These are phyloP conservation scores for Phytophthora nicotianae DNA, from an alignment of 352 stramenopile genomes.

Conservation along the genomic window DNA sequence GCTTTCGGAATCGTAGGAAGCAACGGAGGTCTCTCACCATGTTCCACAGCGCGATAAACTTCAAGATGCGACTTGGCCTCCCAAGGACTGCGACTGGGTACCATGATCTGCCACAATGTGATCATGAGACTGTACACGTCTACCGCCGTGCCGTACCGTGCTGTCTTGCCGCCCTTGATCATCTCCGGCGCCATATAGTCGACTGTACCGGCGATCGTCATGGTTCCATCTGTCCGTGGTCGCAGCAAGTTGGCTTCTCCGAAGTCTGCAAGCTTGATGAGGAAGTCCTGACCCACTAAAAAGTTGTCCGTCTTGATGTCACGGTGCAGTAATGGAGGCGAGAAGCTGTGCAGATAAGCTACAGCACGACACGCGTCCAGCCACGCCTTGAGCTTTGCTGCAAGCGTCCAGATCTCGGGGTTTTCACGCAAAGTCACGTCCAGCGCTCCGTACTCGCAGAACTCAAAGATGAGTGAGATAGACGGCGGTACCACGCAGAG, in stretches of 20 bases:
- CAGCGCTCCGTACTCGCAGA: constrained; percentile 83
- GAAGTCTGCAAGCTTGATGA: constrained; percentile 87
- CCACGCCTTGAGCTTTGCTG: constrained; percentile 83
- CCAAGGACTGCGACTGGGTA: constrained; percentile 78
- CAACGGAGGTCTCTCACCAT: constrained; percentile 74
- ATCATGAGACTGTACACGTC: constrained; percentile 90
- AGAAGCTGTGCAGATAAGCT: constrained; percentile 86
- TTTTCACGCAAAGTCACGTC: constrained; percentile 59
- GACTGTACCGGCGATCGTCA: constrained; percentile 87
- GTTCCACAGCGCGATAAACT: constrained; percentile 77
- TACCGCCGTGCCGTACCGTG: constrained; percentile 74
- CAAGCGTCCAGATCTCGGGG: constrained; percentile 62
- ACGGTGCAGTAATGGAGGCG: constrained; percentile 75
- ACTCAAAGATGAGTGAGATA: constrained; percentile 89
- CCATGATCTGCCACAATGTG: constrained; percentile 89
- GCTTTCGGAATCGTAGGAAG: constrained; percentile 70
- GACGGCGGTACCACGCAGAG: constrained; percentile 83
- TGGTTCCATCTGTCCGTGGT: constrained; percentile 75
- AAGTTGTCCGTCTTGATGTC: constrained; percentile 92
- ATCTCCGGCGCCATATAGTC: constrained; percentile 90
- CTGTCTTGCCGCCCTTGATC: constrained; percentile 84
- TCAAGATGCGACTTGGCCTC: constrained; percentile 75
- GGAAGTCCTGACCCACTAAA: constrained; percentile 74
- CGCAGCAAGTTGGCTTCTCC: constrained; percentile 84
- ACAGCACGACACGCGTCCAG: constrained; percentile 83